A percentile compares a stretch with the other conserved stretches of the same genome.
Conservation (phyloP, 2,329 filamentous ascomycete genomes). For the Pseudogymnoascus sp. region DNA sequence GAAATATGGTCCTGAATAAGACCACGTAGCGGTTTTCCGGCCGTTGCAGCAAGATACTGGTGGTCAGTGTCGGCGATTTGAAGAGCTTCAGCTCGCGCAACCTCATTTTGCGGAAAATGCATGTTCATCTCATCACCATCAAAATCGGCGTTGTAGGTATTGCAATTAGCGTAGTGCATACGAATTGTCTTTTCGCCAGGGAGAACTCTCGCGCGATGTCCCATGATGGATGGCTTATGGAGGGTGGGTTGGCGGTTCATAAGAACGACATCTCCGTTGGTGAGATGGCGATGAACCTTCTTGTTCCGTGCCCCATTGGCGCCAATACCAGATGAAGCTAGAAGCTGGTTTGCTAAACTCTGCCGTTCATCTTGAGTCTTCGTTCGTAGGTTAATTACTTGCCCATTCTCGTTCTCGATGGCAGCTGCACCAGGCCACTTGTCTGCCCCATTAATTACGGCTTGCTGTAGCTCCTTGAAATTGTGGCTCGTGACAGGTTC, state of each 20-base stretch:
- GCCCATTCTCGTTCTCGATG: slow-evolving; percentile 92
- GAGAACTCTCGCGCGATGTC: slow-evolving; percentile 83
- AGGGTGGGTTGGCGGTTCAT: slow-evolving; percentile 99
- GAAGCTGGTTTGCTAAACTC: slow-evolving; percentile 83
- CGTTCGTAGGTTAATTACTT: slow-evolving; percentile 76
- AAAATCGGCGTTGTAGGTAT: slow-evolving; percentile 98
- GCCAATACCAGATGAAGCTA: slow-evolving; percentile 71
- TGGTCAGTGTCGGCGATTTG: slow-evolving; percentile 94
- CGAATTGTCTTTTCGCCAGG: slow-evolving; percentile 94
- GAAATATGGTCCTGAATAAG: slow-evolving; percentile 98
- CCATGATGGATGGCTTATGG: slow-evolving; percentile 99
- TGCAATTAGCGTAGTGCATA: slow-evolving; percentile 99
- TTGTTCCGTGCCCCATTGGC: slow-evolving; percentile 76
- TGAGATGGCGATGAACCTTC: slow-evolving; percentile 92
- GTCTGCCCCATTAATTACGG: slow-evolving; percentile 87
- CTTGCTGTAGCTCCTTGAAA: slow-evolving; percentile 89
- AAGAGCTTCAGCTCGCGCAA: slow-evolving; percentile 85
- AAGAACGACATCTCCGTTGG: slow-evolving; percentile 91
- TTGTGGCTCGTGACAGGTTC: slow-evolving; percentile 97
- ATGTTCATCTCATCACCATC: slow-evolving; percentile 99
- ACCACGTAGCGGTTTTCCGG: slow-evolving; percentile 87
- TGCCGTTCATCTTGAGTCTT: slow-evolving; percentile 84
- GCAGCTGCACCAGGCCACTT: slow-evolving; percentile 92
- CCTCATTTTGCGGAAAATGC: slow-evolving; percentile 97
- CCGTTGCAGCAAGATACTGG: slow-evolving; percentile 90